Conservation (phyloP, 139 green algal genomes). For the Coccomyxa sp. region DNA sequence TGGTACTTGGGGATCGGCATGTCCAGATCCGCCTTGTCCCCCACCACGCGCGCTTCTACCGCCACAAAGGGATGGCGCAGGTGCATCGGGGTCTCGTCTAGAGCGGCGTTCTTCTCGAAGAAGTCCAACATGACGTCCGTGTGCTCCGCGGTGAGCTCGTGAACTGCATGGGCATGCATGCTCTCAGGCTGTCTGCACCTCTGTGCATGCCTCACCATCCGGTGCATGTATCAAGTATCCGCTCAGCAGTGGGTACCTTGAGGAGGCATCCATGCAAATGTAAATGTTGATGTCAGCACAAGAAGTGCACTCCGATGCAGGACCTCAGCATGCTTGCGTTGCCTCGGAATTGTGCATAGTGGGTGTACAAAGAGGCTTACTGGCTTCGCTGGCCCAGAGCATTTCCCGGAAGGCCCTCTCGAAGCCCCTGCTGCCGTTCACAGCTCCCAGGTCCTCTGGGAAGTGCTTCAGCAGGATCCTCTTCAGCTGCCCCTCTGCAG, state of each 20-base stretch:
- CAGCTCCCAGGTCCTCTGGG: not conserved
- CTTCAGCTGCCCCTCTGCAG: not conserved
- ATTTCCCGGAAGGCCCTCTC: not conserved
- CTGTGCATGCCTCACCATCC: not conserved
- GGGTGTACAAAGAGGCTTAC: no score
- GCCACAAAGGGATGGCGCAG: not conserved
- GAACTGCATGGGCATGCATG: not conserved
- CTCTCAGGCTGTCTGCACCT: not conserved
- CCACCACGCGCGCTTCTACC: not conserved
- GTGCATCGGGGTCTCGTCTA: not conserved
- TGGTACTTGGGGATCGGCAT: not conserved
- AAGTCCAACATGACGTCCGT: constrained; percentile 1
- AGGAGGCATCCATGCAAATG: not conserved
- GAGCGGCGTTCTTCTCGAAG: not conserved
- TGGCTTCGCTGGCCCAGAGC: not conserved
- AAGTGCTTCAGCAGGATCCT: not conserved
- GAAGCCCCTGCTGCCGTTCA: not conserved
- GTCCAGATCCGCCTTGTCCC: not conserved
- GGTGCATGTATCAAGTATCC: not conserved
- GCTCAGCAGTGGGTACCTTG: not conserved
- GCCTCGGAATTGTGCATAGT: no score
- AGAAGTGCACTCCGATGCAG: no score
- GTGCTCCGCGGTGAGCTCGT: not conserved
- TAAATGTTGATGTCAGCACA: not conserved
- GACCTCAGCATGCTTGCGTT: no score